These are phyloP conservation scores for Emmonsiellopsis sp. DNA, from an alignment of 2,329 filamentous ascomycete species.

Conservation along the genomic window DNA sequence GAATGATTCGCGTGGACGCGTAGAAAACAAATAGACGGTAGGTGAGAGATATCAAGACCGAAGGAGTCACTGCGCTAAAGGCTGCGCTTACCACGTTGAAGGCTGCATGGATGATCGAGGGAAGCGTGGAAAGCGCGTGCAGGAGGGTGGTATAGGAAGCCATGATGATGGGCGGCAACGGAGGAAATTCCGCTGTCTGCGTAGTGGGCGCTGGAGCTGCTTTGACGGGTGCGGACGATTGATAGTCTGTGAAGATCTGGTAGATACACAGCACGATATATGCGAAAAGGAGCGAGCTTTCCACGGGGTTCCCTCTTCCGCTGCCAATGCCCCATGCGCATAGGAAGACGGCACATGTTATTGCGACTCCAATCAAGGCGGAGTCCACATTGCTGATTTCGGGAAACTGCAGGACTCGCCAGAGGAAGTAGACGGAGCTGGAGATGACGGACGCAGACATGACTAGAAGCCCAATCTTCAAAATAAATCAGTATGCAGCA, in stretches of 20 bases:
- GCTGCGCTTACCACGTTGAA: slow-evolving; percentile 84
- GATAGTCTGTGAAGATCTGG: slow-evolving; percentile 98
- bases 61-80: slow-evolving; percentile 90
- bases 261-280: slow-evolving; percentile 98
- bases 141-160: slow-evolving; percentile 90
- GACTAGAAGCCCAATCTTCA: slow-evolving; percentile 75
- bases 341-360: slow-evolving; percentile 86
- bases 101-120: slow-evolving; percentile 70
- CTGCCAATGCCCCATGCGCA: slow-evolving; percentile 91
- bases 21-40: slow-evolving; percentile 95
- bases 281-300: slow-evolving; percentile 89
- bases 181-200: slow-evolving; percentile 70
- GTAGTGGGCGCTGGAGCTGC: slow-evolving; percentile 43
- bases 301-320: slow-evolving; percentile 86
- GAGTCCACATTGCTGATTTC: slow-evolving; percentile 89
- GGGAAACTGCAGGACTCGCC: slow-evolving; percentile 88
- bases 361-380: slow-evolving; percentile 80
- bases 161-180: slow-evolving; percentile 96
- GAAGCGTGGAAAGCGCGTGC: slow-evolving; percentile 73
- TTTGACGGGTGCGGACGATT: slow-evolving; percentile 61
- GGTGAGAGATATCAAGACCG: slow-evolving; percentile 86
- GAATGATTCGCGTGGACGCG: slow-evolving; percentile 89
- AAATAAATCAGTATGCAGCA: slow-evolving; percentile 5
- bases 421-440: slow-evolving; percentile 90
- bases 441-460: slow-evolving; percentile 86